Percentiles rank a stretch among this genome's conserved stretches.
Evolutionary conservation across 1,284 basidiomycete species (phyloP).

Genomic region (Sporisorium iseilematis-ciliati): DNA sequence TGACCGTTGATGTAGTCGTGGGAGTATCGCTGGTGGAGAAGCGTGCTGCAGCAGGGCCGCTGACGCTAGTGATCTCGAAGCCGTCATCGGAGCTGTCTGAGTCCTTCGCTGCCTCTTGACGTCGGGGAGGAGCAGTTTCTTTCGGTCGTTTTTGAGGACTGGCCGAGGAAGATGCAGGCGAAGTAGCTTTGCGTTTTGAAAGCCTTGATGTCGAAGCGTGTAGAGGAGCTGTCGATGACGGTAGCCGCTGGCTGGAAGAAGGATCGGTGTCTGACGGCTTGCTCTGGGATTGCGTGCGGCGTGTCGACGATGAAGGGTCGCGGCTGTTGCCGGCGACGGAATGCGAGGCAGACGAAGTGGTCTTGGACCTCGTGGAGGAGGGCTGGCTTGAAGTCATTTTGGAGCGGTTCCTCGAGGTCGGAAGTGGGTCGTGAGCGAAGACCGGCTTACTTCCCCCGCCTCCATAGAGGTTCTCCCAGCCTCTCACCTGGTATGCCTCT

Average conservation of each 20-base stretch:
- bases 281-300: neutral
- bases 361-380: neutral
- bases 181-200: conserved; percentile 22
- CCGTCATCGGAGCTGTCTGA: conserved; percentile 26
- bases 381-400: neutral
- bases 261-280: neutral
- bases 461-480: conserved; percentile 37
- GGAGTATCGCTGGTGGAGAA: neutral
- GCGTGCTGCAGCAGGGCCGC: conserved; percentile 7
- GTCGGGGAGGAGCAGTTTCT: neutral
- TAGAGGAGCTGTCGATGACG: conserved; percentile 18
- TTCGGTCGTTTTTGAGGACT: neutral
- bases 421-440: conserved; percentile 7
- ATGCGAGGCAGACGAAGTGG: neutral
- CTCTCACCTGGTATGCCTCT: conserved; percentile 27
- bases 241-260: conserved; percentile 1
- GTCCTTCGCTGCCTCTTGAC: neutral
- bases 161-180: conserved; percentile 3
- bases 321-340: conserved; percentile 2
- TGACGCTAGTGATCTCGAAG: conserved; percentile 18
- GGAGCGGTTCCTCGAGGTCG: neutral
- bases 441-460: conserved; percentile 29
- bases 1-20: neutral
- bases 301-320: neutral
- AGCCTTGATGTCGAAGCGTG: neutral